Evolutionary conservation across 2,329 filamentous ascomycete genomes (phyloP), one percentile per base, ranked within the genome.

Genomic region (Ophiocordyceps robertsii): DNA sequence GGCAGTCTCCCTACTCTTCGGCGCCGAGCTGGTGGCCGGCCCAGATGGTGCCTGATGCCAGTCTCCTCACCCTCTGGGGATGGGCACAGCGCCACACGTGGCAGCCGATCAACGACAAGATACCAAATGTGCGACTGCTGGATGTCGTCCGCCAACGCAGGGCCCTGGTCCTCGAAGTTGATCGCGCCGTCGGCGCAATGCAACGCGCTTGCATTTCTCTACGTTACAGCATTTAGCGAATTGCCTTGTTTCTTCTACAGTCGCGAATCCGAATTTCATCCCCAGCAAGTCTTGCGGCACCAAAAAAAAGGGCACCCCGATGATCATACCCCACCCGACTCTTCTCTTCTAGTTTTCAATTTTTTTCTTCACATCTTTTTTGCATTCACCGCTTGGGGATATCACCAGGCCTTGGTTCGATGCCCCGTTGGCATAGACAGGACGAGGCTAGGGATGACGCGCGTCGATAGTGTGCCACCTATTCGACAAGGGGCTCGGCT

Each of bases 201-300:
- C 33, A 38, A 32, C 38, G 29, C 36, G 38, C 27, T 37, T 30
- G 29, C 29, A 44, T 37, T 32, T 44, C 29, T 62, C 54, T 58
- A 61, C 53, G 56, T 65, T 59, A 62, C 61, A 61, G 66, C 65
- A 68, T 68, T 64, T 65, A 68, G 65, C 64, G 64, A 63, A 51
- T 59, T 50, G 47, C 49, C 49, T 54, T 53, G 49, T 51, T 50
- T 52, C 51, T 52, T 55, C 51, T 53, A 2, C 31, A 33, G 14
- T 36, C n/a, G 33, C 33, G 17, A 16, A 36, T 36, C n/a, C 33
- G 17, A 17, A 36, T 19, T 7, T 19, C n/a, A 39, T 51, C 48
- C 46, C 51, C 53, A 57, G 52, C 57, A 63, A 58, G 55, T 62
- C 57, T 56, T 57, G 47, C 53, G 58, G 60, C 60, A 64, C 54